phyloP scores from a whole-genome alignment of 352 stramenopile genomes.

The Phytopythium ostracodes region DNA sequence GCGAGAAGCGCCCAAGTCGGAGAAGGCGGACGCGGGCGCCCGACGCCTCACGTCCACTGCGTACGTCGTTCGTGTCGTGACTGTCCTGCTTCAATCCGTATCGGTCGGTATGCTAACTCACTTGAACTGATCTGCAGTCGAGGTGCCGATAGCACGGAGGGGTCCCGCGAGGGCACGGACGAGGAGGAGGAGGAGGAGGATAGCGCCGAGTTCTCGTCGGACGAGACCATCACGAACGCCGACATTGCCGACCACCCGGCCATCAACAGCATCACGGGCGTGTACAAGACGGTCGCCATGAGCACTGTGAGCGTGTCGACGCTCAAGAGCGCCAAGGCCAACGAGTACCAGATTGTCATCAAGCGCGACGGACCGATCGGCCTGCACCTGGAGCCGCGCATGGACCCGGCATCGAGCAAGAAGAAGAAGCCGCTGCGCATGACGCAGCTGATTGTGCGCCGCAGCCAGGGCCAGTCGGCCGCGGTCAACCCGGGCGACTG shows the following conservation, averaged over 20 bases:
- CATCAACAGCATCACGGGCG: slow-evolving; percentile 75
- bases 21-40: slow-evolving; percentile 38
- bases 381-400: slow-evolving; percentile 48
- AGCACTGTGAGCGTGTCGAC: slow-evolving; percentile 77
- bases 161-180: slow-evolving; percentile 32
- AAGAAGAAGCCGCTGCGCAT: slow-evolving; percentile 40
- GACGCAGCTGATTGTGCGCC: slow-evolving; percentile 70
- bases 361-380: slow-evolving; percentile 50
- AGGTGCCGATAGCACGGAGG: slow-evolving; percentile 34
- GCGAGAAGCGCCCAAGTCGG: slow-evolving; percentile 52
- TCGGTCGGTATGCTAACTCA: neutral
- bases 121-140: slow-evolving; percentile 21
- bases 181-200: slow-evolving; percentile 38
- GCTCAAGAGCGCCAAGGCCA: slow-evolving; percentile 63
- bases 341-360: slow-evolving; percentile 82
- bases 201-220: slow-evolving; percentile 45
- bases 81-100: too few species aligned
- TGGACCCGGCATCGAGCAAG: slow-evolving; percentile 17
- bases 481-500: slow-evolving; percentile 79
- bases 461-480: slow-evolving; percentile 63
- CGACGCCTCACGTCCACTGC: slow-evolving; percentile 52
- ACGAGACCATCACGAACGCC: slow-evolving; percentile 67
- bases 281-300: slow-evolving; percentile 81
- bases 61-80: slow-evolving; percentile 38
- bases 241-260: slow-evolving; percentile 66